These are phyloP conservation scores for Mycena rosella DNA, from an alignment of 768 basidiomycete genomes.

Conservation along the genomic window DNA sequence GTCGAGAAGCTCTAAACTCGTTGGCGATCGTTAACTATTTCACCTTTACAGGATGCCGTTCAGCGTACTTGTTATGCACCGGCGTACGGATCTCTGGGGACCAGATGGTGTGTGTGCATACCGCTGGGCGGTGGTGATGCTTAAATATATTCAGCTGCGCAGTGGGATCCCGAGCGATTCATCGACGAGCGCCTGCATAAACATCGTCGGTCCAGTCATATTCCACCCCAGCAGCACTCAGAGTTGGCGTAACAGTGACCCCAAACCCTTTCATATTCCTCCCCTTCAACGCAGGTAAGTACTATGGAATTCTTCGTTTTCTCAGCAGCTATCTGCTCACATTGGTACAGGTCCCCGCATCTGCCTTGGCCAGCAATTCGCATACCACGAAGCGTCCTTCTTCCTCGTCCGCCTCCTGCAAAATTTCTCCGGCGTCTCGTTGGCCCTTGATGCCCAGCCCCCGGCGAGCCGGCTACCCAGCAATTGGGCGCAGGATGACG, in stretches of 20 bases:
- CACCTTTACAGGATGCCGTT: conserved; percentile 53
- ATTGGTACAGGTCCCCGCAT: conserved; percentile 51
- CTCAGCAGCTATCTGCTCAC: neutral
- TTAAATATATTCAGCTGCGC: conserved; percentile 26
- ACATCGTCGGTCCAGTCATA: conserved; percentile 67
- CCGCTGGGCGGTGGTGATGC: too few species aligned
- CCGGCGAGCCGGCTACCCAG: neutral
- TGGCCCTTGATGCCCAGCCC: conserved; percentile 61
- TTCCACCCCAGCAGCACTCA: conserved; percentile 33
- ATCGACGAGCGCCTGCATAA: conserved; percentile 70
- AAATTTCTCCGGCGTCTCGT: conserved; percentile 57
- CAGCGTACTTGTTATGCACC: conserved; percentile 70
- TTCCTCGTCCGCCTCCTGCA: too few species aligned
- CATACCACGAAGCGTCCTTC: conserved; percentile 75
- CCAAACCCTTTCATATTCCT: conserved; percentile 48
- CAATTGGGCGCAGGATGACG: neutral
- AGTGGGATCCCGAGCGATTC: conserved; percentile 79
- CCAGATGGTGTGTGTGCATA: conserved; percentile 62
- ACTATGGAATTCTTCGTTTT: neutral
- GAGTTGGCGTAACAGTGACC: conserved; percentile 11
- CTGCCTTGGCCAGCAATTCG: conserved; percentile 70
- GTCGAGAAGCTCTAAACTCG: too few species aligned
- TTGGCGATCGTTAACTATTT: neutral
- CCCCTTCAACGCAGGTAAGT: conserved; percentile 59
- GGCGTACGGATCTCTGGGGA: conserved; percentile 74